Evolutionary conservation across 805 yeast species (phyloP).

Genomic region (Clavispora carvajalis): DNA sequence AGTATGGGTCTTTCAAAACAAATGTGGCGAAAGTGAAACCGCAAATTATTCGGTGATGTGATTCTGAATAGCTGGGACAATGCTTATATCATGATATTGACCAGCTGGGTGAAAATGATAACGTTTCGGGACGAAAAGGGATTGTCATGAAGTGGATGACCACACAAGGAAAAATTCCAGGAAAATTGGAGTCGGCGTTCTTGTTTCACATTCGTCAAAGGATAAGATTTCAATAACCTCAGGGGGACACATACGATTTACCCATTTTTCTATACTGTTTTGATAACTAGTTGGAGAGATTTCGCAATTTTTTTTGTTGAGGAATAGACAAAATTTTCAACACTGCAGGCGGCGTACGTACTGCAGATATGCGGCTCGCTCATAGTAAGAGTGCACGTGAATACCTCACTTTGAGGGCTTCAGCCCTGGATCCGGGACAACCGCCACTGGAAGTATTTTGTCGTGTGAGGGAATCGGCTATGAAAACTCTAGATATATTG

Average conservation of each 20-base stretch:
- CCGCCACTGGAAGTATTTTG: too few species aligned
- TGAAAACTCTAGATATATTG: too few species aligned
- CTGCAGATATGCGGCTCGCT: background rate
- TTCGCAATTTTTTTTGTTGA: conserved; percentile 8
- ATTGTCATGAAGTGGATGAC: background rate
- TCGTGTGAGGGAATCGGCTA: too few species aligned
- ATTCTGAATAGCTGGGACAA: too few species aligned
- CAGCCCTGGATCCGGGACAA: too few species aligned
- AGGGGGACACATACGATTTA: conserved; percentile 23
- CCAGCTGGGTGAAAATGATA: too few species aligned
- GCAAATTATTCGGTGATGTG: too few species aligned
- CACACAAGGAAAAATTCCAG: conserved; percentile 2
- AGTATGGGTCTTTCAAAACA: conserved; percentile 18
- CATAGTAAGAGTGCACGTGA: background rate
- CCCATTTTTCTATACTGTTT: conserved; percentile 22
- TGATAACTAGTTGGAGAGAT: conserved; percentile 9
- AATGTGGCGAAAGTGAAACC: background rate
- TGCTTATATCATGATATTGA: too few species aligned
- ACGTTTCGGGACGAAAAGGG: background rate
- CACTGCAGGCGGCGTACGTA: conserved; percentile 12
- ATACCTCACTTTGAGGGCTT: background rate
- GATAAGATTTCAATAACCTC: conserved; percentile 1
- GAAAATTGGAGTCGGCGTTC: background rate
- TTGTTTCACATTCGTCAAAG: conserved; percentile 2
- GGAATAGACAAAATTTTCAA: conserved; percentile 14